Base-by-base conservation (phyloP, 129 eudicot species). In the Dittrichia graveolens region DNA sequence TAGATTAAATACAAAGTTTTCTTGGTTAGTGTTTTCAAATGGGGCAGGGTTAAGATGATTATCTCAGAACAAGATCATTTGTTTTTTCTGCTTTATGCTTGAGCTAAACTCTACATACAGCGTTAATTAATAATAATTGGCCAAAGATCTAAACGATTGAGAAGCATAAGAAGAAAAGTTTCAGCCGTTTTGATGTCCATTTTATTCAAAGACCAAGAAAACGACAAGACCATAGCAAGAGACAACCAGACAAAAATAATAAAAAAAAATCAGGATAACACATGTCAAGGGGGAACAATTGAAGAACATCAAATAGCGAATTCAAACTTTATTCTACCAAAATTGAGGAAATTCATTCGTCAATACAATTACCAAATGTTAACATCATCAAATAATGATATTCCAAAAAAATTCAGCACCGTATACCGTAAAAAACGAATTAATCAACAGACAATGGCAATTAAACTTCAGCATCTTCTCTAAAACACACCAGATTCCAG, bases 401-500 rank as follows among this genome's bases (percentile, higher is more conserved):
- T 43, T 6, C 45, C 46, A 4, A 46, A 57, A 38, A 5, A 50
- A 68, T 45, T 10, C 57, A 67, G 15, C 60, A 67, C 47, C 40
- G 12, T 19, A 41, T 50, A 13, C 54, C 58, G 44, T n/a, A 76
- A 11, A n/a, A 8, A 57, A 8, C 52, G 47, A 59, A 14, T 46
- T 0, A 76, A 37, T 4, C 75, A 58, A 38, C 67, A 6, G 14
- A 35, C n/a, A 65, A 65, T 5, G 40, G 38, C 55, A 35, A 61
- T 37, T 61, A 40, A 50, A 31, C 4, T 11, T 31, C 40, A 76
- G 7, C 66, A 54, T 66, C 65, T 76, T 59, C 68, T 38, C 67
- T 44, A 76, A 66, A 31, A 19, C 42, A 31, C 48, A 67, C 53
- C 0, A 11, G 57, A 37, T 5, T 24, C 37, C 62, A 76, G 74